Percentiles rank a stretch among this genome's conserved stretches.
These are phyloP conservation scores for Fusarium austroafricanum DNA, from an alignment of 2,329 filamentous ascomycete species.

Conservation along the genomic window DNA sequence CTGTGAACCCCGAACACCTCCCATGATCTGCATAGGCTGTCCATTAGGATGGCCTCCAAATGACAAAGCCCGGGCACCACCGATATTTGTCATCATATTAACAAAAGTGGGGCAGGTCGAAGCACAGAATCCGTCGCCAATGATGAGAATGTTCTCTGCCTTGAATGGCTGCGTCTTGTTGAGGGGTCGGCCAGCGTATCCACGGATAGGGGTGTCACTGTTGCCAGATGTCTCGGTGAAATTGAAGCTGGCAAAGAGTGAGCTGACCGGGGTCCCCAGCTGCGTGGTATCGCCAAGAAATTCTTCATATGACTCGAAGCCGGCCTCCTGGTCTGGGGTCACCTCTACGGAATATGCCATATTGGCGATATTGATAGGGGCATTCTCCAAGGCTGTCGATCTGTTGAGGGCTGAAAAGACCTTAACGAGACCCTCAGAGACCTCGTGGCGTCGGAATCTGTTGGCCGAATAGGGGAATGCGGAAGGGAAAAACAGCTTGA, in stretches of 20 bases:
- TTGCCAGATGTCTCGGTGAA: neutral
- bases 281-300: neutral
- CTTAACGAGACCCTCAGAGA: neutral
- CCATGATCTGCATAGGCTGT: too few species aligned
- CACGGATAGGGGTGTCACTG: neutral
- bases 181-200: neutral
- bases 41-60: too few species aligned
- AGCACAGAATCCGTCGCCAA: conserved; percentile 15
- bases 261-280: neutral
- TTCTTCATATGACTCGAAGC: neutral
- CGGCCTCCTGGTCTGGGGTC: neutral
- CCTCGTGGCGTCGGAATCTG: neutral
- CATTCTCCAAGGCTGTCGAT: neutral
- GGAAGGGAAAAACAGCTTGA: conserved; percentile 54
- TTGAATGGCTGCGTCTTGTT: conserved; percentile 4
- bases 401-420: neutral
- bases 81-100: conserved; percentile 1
- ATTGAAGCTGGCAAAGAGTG: conserved; percentile 2
- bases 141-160: conserved; percentile 22
- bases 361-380: neutral
- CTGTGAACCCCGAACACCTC: too few species aligned
- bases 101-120: conserved; percentile 22
- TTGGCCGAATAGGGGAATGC: neutral
- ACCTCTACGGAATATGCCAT: neutral
- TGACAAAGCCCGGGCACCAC: too few species aligned